Evolutionary conservation across 306 rosid species (phyloP), one percentile per base, ranked within the genome.

Genomic region (Vachellia pachyceras): DNA sequence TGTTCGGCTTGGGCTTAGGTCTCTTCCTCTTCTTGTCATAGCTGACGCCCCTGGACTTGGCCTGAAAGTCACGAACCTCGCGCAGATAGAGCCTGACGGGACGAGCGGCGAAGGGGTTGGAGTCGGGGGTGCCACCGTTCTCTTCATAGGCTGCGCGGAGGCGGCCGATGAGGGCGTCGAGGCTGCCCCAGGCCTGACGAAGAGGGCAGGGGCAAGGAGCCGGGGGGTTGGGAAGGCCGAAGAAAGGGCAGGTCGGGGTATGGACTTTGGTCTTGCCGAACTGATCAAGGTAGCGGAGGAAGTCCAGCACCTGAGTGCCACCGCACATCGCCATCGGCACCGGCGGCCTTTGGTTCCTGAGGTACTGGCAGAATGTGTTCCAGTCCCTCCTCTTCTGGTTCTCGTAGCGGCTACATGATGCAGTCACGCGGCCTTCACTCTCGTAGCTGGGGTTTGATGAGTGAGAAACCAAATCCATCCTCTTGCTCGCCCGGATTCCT

Each of bases 151-250:
- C 99, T 0, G 99, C 99, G 0, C 99, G 88, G 49, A 95, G 98
- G 42, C 99, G 92, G 25, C 99, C 99, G 52, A 95, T 85, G 73
- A 95, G 96, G 3, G 99, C 98, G 60, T 95, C 99, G 5, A 95
- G 93, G 87, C 94, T 89, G 6, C 98, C 99, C 99, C 99, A 95
- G 0, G 99, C 99, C 44, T 95, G 99, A 0, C 98, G 81, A 1
- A 95, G 90, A 10, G 99, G 99, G 85, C 99, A 95, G 14, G 99
- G 98, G 35, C 99, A 95, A 0, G 99, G 96, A 0, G 96, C 97
- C 0, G 99, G 99, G 0, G 99, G 99, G 89, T 90, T 93, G 0
- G 98, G 97, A 4, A 90, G 88, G 0, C 99, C 99, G n/a, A 93
- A 95, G 80, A 89, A 95, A 0, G 99, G 99, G 77, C 99, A 95